Percentiles rank a stretch among this genome's conserved stretches.
Evolutionary conservation across 331 rosid genomes (phyloP).

Genomic region (Pyracantha coccinea): DNA sequence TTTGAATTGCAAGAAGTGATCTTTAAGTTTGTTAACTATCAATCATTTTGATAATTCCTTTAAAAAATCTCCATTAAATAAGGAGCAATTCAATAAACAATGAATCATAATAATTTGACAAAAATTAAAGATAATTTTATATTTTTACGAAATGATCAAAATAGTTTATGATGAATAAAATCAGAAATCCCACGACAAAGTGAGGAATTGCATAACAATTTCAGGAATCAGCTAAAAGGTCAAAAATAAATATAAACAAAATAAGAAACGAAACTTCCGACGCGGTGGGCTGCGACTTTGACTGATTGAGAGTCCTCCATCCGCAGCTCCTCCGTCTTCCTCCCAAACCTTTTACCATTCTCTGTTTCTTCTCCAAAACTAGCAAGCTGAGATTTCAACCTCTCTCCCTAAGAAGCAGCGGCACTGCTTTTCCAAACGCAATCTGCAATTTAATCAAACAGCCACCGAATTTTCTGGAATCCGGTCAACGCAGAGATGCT

Average conservation of each 20-base stretch:
- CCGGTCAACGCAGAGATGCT: constrained; percentile 8
- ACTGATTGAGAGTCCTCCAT: not conserved
- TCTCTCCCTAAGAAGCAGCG: not conserved
- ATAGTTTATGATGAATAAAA: too few relatives aligned
- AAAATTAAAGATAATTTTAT: too few relatives aligned
- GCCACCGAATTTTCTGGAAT: not conserved
- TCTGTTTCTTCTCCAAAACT: not conserved
- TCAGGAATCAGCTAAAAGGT: too few relatives aligned
- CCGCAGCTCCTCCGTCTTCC: not conserved
- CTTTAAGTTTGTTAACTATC: too few relatives aligned
- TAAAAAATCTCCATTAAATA: too few relatives aligned
- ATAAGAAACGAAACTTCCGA: not conserved
- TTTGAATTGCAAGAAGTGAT: too few relatives aligned
- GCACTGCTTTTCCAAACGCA: not conserved
- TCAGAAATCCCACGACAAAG: too few relatives aligned
- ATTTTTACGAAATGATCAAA: too few relatives aligned
- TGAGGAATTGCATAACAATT: too few relatives aligned
- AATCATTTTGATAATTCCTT: too few relatives aligned
- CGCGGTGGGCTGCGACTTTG: constrained; percentile 10
- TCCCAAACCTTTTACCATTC: not conserved
- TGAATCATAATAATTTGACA: too few relatives aligned
- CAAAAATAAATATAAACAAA: not conserved
- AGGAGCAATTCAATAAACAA: too few relatives aligned
- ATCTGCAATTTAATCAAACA: not conserved
- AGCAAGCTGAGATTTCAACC: not conserved